phyloP scores from a whole-genome alignment of 1,139 yeast species.

The Entelexis paramagnoliae region DNA sequence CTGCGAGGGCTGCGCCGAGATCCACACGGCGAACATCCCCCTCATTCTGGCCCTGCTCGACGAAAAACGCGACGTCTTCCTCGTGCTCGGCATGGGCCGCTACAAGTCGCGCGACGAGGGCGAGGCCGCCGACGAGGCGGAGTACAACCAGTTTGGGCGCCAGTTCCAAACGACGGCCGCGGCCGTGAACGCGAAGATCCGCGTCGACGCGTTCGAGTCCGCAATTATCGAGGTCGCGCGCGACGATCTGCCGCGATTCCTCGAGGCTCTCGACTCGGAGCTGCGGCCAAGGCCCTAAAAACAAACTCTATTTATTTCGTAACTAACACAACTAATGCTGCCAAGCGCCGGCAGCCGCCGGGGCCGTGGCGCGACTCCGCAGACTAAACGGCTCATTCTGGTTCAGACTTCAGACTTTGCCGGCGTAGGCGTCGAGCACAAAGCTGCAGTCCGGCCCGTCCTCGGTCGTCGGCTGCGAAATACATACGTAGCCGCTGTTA shows the following conservation, averaged over 20 bases:
- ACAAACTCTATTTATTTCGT: neutral
- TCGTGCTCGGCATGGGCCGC: slow-evolving; percentile 87
- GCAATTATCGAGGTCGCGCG: slow-evolving; percentile 81
- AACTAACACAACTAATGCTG: neutral
- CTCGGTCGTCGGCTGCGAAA: slow-evolving; percentile 48
- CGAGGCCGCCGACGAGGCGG: slow-evolving; percentile 19
- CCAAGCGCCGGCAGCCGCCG: too few relatives aligned
- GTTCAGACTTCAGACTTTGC: slow-evolving; percentile 5
- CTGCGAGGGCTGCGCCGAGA: slow-evolving; percentile 76
- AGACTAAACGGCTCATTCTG: too few relatives aligned
- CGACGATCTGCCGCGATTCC: slow-evolving; percentile 78
- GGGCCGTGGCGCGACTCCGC: neutral
- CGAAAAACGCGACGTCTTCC: slow-evolving; percentile 60
- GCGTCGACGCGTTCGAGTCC: slow-evolving; percentile 90
- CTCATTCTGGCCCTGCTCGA: slow-evolving; percentile 82
- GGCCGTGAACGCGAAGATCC: slow-evolving; percentile 74
- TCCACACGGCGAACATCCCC: slow-evolving; percentile 58
- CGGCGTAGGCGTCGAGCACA: slow-evolving; percentile 34
- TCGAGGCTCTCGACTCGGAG: slow-evolving; percentile 50
- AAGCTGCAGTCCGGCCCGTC: slow-evolving; percentile 33
- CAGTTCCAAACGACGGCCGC: slow-evolving; percentile 83
- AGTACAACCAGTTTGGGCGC: slow-evolving; percentile 65
- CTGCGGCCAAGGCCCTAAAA: neutral
- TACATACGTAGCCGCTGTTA: slow-evolving; percentile 55
- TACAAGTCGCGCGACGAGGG: slow-evolving; percentile 47